These are phyloP conservation scores for Nannochloris sp. DNA, from an alignment of 139 green algal genomes.

Conservation along the genomic window DNA sequence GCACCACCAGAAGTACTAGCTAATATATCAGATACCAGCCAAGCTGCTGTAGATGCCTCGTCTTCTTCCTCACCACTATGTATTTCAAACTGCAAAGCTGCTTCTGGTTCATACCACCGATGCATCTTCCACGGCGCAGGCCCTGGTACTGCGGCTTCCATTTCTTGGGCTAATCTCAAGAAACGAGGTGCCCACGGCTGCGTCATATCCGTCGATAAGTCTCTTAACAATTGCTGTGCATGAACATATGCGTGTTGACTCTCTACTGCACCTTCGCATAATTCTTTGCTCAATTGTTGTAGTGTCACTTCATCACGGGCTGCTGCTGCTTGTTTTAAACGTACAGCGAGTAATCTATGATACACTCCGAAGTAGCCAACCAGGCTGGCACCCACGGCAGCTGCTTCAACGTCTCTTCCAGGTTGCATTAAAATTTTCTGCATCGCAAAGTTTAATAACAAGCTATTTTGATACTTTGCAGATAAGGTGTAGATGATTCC, in stretches of 20 bases:
- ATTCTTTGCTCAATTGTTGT: conserved; percentile 23
- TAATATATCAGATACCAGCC: conserved; percentile 10
- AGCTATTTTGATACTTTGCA: conserved; percentile 48
- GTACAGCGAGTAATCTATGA: conserved; percentile 31
- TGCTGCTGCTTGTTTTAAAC: conserved; percentile 15
- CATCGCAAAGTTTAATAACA: conserved; percentile 78
- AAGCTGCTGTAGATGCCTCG: conserved; percentile 7
- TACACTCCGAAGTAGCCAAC: conserved; percentile 71
- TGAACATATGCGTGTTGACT: conserved; percentile 67
- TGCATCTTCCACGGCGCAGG: conserved; percentile 32
- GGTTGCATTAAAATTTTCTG: conserved; percentile 65
- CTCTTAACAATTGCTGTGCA: conserved; percentile 38
- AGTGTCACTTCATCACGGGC: conserved; percentile 10
- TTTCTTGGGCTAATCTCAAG: conserved; percentile 40
- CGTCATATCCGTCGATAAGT: background rate
- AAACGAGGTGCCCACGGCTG: conserved; percentile 28
- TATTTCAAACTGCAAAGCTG: background rate
- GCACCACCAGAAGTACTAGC: background rate
- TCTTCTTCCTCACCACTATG: background rate
- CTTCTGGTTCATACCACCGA: too few species aligned
- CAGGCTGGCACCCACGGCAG: conserved; percentile 45
- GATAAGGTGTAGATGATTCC: conserved; percentile 72
- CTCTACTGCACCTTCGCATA: conserved; percentile 14
- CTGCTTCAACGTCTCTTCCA: conserved; percentile 36
- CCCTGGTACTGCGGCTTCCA: conserved; percentile 32